phyloP scores from a whole-genome alignment of 2,329 filamentous ascomycete genomes.

The Purpureocillium takamizusanense region DNA sequence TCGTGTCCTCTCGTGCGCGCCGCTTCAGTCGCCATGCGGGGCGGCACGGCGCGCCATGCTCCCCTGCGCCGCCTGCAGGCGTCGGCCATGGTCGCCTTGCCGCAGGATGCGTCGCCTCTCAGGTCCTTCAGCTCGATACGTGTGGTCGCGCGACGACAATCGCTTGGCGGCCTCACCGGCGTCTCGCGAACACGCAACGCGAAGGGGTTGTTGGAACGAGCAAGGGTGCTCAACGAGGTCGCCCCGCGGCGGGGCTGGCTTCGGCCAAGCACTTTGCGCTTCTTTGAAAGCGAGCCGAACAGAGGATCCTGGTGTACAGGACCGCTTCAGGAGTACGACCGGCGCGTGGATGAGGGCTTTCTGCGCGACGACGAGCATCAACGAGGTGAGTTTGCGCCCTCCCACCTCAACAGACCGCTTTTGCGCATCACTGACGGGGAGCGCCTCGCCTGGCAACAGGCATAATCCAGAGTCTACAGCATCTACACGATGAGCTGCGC shows the following conservation, averaged over 20 bases:
- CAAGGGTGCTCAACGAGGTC: too few species aligned
- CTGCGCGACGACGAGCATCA: conserved; percentile 87
- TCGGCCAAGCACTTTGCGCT: too few species aligned
- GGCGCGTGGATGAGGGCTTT: conserved; percentile 62
- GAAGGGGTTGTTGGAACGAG: too few species aligned
- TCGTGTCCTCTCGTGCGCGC: too few species aligned
- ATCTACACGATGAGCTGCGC: conserved; percentile 74
- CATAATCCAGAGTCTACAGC: conserved; percentile 82
- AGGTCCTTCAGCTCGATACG: not conserved
- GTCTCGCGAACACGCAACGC: too few species aligned
- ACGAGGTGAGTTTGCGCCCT: conserved; percentile 52
- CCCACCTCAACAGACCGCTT: not conserved
- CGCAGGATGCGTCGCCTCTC: not conserved
- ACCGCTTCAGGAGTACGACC: conserved; percentile 82
- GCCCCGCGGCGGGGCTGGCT: too few species aligned
- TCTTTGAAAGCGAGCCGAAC: too few species aligned
- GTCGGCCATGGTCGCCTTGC: too few species aligned
- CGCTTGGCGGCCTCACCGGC: not conserved
- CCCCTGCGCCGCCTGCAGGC: not conserved
- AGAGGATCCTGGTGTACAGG: not conserved
- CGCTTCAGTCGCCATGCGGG: not conserved
- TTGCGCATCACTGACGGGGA: not conserved
- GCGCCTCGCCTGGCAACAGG: conserved; percentile 33
- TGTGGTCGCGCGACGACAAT: conserved; percentile 2
- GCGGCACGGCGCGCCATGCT: not conserved